phyloP scores from a whole-genome alignment of 139 green algal species.

The Axilococcus clingmanii region DNA sequence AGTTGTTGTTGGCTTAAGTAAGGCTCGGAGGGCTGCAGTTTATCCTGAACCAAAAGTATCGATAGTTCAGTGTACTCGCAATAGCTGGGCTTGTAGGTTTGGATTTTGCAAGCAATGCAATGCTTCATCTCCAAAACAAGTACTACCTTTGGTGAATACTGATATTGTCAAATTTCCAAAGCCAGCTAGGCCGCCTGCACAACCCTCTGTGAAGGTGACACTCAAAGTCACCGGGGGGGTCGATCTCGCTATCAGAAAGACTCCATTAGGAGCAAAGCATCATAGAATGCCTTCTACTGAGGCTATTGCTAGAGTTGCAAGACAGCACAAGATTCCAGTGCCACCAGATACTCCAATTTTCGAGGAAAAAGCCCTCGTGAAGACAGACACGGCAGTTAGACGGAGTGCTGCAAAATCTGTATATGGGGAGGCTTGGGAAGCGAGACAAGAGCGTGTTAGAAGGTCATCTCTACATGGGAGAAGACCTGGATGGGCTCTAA shows the following conservation, averaged over 20 bases:
- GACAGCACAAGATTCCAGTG: constrained; percentile 26
- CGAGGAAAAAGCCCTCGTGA: not conserved
- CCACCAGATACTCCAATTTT: constrained; percentile 5
- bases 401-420: constrained; percentile 28
- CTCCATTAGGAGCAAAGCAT: constrained; percentile 14
- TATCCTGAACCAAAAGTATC: not conserved
- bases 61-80: constrained; percentile 12
- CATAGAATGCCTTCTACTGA: constrained; percentile 68
- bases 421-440: constrained; percentile 64
- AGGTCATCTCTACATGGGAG: constrained; percentile 60
- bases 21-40: not conserved
- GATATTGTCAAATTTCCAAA: not conserved
- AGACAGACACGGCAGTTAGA: not conserved
- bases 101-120: constrained; percentile 33
- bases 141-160: not conserved
- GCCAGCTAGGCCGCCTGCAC: not conserved
- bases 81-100: constrained; percentile 28
- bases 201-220: not conserved
- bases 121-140: not conserved
- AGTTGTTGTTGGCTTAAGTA: not conserved
- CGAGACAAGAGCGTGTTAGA: constrained; percentile 46
- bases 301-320: constrained; percentile 41
- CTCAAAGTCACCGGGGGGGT: not conserved
- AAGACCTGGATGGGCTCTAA: constrained; percentile 73
- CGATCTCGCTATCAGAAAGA: constrained; percentile 12